phyloP scores from a whole-genome alignment of 106 monocot genomes.

The Chionographis japonica region DNA sequence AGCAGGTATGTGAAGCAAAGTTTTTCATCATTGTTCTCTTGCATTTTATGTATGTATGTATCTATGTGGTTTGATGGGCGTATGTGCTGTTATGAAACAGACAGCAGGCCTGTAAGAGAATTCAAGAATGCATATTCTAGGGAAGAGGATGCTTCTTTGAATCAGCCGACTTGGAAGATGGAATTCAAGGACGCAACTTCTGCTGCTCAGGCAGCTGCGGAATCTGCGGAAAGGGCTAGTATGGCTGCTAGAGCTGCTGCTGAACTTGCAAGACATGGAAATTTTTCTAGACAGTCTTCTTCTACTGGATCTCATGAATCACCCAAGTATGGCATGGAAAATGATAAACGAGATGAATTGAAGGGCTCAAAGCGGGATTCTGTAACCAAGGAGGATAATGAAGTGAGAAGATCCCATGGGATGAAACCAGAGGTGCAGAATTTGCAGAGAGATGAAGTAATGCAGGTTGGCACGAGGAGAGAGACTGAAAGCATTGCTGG shows the following conservation, averaged over 20 bases:
- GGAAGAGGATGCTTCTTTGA: constrained; percentile 16
- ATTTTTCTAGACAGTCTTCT: constrained; percentile 15
- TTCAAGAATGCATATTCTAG: constrained; percentile 9
- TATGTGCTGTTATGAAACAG: constrained; percentile 15
- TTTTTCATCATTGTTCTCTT: background rate
- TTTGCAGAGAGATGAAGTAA: constrained; percentile 16
- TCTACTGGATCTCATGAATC: constrained; percentile 22
- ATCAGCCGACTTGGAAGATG: constrained; percentile 37
- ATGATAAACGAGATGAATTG: constrained; percentile 1
- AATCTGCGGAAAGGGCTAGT: constrained; percentile 91
- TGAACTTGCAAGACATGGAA: constrained; percentile 58
- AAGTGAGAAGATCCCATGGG: constrained; percentile 1
- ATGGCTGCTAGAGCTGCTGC: constrained; percentile 90
- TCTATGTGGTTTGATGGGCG: background rate
- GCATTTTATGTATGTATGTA: background rate
- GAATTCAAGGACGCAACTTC: constrained; percentile 83
- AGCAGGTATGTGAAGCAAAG: constrained; percentile 24
- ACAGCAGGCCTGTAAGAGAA: constrained; percentile 9
- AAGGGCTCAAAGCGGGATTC: constrained; percentile 9
- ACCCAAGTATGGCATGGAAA: background rate
- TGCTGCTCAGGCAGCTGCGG: constrained; percentile 88
- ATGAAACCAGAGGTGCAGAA: constrained; percentile 6
- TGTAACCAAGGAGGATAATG: constrained; percentile 2
- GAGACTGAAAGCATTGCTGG: constrained; percentile 1
- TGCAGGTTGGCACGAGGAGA: background rate